These are phyloP conservation scores for Inonotus hispidus DNA, from an alignment of 1,284 basidiomycete species.

Conservation along the genomic window DNA sequence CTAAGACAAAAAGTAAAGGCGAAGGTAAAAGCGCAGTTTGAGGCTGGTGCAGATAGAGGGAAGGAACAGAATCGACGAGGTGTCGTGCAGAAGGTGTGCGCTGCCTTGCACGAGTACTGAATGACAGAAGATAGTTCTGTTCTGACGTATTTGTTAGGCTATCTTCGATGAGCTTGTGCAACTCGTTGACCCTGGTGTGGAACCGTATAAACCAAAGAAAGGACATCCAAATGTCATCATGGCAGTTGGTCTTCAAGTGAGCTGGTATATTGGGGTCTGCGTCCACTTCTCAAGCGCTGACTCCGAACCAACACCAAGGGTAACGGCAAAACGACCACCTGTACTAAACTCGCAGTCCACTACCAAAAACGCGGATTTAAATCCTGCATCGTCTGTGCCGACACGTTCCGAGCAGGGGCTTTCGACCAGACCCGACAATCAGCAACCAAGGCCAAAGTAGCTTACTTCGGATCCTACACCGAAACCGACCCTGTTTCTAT, in stretches of 20 bases:
- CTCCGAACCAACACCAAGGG: constrained; percentile 51
- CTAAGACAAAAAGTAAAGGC: constrained; percentile 87
- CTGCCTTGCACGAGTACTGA: not conserved
- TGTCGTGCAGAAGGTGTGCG: constrained; percentile 78
- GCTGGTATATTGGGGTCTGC: not conserved
- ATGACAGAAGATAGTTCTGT: not conserved
- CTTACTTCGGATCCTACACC: constrained; percentile 98
- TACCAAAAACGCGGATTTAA: constrained; percentile 98
- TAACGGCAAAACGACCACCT: constrained; percentile 98
- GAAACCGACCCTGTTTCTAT: constrained; percentile 98
- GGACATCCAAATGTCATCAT: constrained; percentile 95
- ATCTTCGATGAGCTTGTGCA: constrained; percentile 96
- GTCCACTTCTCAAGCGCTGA: constrained; percentile 11
- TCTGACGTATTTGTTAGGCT: constrained; percentile 47
- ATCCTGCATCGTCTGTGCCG: constrained; percentile 97
- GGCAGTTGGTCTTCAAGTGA: constrained; percentile 91
- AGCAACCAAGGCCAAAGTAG: constrained; percentile 97
- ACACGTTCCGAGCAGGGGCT: constrained; percentile 98
- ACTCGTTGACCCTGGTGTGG: constrained; percentile 91
- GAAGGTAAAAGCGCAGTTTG: constrained; percentile 75
- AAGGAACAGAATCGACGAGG: constrained; percentile 82
- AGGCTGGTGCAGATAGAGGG: constrained; percentile 67
- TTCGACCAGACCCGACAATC: constrained; percentile 97
- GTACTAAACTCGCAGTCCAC: constrained; percentile 95
- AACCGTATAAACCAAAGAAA: constrained; percentile 95